Evolutionary conservation across 2,329 filamentous ascomycete species (phyloP).

Genomic region (Sporothrix mexicana): DNA sequence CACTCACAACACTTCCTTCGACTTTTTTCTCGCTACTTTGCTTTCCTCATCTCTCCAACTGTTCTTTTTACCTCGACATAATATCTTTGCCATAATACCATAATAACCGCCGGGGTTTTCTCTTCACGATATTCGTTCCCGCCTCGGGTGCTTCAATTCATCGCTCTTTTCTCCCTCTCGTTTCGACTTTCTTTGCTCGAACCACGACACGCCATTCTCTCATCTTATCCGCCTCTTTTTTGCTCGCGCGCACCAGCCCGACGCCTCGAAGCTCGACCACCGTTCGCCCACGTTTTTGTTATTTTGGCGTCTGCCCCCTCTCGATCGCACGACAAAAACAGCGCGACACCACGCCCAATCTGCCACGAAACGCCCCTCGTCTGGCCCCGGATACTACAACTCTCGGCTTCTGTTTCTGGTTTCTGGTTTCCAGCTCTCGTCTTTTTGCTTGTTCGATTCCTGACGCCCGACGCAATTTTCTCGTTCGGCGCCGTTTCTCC

Average conservation of each 20-base stretch:
- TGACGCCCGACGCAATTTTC: slow-evolving; percentile 25
- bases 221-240: slow-evolving; percentile 16
- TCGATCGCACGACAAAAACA: slow-evolving; percentile 18
- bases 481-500: background rate
- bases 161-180: background rate
- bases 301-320: background rate
- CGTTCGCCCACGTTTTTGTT: slow-evolving; percentile 6
- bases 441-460: background rate
- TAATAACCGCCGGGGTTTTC: slow-evolving; percentile 15
- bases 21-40: background rate
- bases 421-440: background rate
- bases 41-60: background rate
- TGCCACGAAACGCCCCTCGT: slow-evolving; percentile 15
- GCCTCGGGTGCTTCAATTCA: background rate
- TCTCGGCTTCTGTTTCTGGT: background rate
- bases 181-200: background rate
- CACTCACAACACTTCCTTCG: background rate
- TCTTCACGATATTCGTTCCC: slow-evolving; percentile 5
- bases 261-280: background rate
- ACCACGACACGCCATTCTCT: slow-evolving; percentile 2
- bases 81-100: slow-evolving; percentile 19
- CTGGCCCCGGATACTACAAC: background rate
- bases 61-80: slow-evolving; percentile 17
- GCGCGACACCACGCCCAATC: background rate
- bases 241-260: background rate